Base-by-base conservation (phyloP, 305 asterid species). In the Rubia occidens region DNA sequence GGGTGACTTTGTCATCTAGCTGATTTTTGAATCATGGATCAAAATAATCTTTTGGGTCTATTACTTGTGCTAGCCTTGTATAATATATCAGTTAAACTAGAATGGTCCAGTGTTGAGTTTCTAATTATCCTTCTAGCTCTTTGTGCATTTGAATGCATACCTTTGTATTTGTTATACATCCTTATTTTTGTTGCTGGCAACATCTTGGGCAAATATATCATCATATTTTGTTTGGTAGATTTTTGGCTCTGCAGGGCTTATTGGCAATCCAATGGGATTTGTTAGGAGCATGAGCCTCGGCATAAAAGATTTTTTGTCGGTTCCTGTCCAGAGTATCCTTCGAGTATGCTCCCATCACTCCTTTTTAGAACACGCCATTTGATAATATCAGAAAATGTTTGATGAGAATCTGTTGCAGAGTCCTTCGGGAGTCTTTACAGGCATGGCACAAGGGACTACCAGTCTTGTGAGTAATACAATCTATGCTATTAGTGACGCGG, bases 191-290 rank as follows among this genome's bases (percentile, higher is more conserved):
- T 53, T 53, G 24, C 21, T 53, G 58, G 7, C 11, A 42, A 70
- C 8, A 18, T 56, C 35, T 66, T 14, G 37, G 37, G 37, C 37
- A 32, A 32, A 32, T 32, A 32, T 32, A 32, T 32, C 37, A 32
- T 45, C 58, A 66, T 58, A 2, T 40, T 14, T 73, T 66, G 47
- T 64, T 60, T 37, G 77, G 78, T 86, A 94, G 99, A 88, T 94
- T 69, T 88, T 94, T 81, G 97, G 99, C 75, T 94, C 99, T 70
- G 99, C 99, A 60, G 99, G 99, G 65, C 96, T 94, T 63, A 87
- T 94, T 44, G 99, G 97, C 69, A 94, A 94, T 80, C 99, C 99
- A 49, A 83, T 94, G 82, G 99, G 96, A 70, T 94, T 94, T 79
- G 96, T 89, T 8, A 84, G 99, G 85, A 90, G 91, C 82, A 82